Evolutionary conservation across 805 yeast species (phyloP), one percentile per base, ranked within the genome.

Genomic region (Komagataella populi): DNA sequence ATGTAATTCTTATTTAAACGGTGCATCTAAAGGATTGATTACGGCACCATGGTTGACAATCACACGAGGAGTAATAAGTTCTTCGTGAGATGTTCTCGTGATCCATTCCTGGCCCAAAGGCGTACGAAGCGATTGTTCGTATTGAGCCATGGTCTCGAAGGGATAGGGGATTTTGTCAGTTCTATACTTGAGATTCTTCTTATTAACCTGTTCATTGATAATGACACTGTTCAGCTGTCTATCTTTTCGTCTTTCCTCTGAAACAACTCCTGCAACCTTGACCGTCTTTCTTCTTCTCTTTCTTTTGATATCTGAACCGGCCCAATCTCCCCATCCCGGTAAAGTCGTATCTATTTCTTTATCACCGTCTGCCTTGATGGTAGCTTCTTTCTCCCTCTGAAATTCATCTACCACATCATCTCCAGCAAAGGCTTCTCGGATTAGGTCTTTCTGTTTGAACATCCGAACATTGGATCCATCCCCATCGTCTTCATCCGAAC

Each of bases 311-410:
- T 68, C 63, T 18, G 75, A 74, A 44, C 96, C 96, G 8, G 91
- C 85, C 99, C 99, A 93, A 47, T 84, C 86, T 48, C 98, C 98
- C 97, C 98, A 93, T 1, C 99, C 99, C 3, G 97, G 98, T 50
- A 90, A 68, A 0, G 96, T 84, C 48, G 84, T 69, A 63, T 90
- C 96, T 53, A 84, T 83, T 60, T 83, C 89, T 62, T 87, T 76
- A 66, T 91, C 97, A 53, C 81, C 97, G 65, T 91, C 97, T 48
- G 84, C 89, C 47, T 70, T 76, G 5, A 75, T 72, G 10, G 77
- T 77, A 57, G 78, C 74, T 52, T 72, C 70, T 69, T 91, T 93
- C 59, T 90, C 98, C 12, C 70, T 74, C 55, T 78, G 80, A 64
- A 93, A 93, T 57, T 89, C 89, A 43, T 58, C 74, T 14, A 87